Conservation (phyloP, 176 grass and related monocot species). For the Oryza meridionalis region DNA sequence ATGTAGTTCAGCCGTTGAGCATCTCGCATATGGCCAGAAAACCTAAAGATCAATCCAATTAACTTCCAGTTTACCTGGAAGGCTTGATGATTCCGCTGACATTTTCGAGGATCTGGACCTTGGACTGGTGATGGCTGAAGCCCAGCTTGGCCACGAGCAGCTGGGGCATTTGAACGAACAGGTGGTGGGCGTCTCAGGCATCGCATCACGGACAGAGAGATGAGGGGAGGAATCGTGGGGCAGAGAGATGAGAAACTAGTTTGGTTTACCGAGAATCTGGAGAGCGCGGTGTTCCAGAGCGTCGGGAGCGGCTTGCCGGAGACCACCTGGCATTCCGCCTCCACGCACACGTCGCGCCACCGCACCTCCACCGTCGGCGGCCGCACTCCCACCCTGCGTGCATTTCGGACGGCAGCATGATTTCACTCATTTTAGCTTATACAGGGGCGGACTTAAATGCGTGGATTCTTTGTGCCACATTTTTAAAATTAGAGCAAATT, state of each 20-base stretch:
- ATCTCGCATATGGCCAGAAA: not conserved
- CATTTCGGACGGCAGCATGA: not conserved
- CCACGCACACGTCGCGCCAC: slow-evolving; percentile 51
- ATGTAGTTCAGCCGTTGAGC: not conserved
- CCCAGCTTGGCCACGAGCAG: slow-evolving; percentile 19
- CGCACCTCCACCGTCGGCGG: slow-evolving; percentile 66
- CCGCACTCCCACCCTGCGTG: slow-evolving; percentile 48
- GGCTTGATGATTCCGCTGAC: slow-evolving; percentile 71
- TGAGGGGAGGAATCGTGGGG: not conserved
- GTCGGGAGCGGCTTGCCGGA: slow-evolving; percentile 61
- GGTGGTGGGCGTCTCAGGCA: not conserved
- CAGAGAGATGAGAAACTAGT: not conserved
- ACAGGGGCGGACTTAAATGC: no score
- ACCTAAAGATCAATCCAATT: not conserved
- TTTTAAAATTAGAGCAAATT: no score
- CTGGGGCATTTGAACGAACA: slow-evolving; percentile 5
- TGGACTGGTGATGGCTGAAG: slow-evolving; percentile 49
- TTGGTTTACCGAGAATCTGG: not conserved
- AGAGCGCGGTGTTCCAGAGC: slow-evolving; percentile 55
- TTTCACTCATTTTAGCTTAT: no score
- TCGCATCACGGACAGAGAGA: not conserved
- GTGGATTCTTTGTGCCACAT: no score
- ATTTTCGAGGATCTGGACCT: slow-evolving; percentile 61
- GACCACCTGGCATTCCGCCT: slow-evolving; percentile 63
- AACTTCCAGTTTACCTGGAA: not conserved